These are phyloP conservation scores for Epithele typhae DNA, from an alignment of 768 basidiomycete genomes.

Conservation along the genomic window DNA sequence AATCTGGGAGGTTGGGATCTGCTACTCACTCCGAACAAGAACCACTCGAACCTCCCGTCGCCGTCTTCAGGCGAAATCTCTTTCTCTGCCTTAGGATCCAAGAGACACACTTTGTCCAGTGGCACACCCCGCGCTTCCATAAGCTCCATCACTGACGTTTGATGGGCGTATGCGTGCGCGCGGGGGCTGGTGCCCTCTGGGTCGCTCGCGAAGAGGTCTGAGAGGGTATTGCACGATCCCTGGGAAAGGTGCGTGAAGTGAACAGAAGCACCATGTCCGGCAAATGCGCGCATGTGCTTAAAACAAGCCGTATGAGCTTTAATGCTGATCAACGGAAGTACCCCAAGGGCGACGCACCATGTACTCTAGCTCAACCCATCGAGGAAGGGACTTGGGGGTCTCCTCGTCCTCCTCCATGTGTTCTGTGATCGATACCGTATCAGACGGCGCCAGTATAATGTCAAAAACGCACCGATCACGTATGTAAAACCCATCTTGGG, in stretches of 20 bases:
- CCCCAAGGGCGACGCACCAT: conserved; percentile 42
- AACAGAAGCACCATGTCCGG: conserved; percentile 59
- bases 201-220: conserved; percentile 25
- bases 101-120: conserved; percentile 72
- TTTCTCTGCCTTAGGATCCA: conserved; percentile 85
- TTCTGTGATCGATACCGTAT: conserved; percentile 39
- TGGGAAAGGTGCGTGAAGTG: conserved; percentile 85
- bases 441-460: neutral
- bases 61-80: conserved; percentile 74
- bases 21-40: conserved; percentile 86
- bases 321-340: neutral
- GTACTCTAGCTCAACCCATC: conserved; percentile 94
- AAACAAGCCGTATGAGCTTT: neutral
- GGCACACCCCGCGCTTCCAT: conserved; percentile 41
- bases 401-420: conserved; percentile 96
- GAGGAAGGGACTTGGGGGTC: conserved; percentile 63
- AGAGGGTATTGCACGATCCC: conserved; percentile 57
- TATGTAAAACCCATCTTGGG: conserved; percentile 26
- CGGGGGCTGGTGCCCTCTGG: neutral
- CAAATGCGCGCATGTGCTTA: conserved; percentile 84
- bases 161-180: conserved; percentile 43
- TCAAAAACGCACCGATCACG: conserved; percentile 19
- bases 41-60: conserved; percentile 73
- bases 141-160: conserved; percentile 52
- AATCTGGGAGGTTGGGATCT: no score